Evolutionary conservation across 169 alveolate species (phyloP).

Genomic region (Cryptosporidium xiaoi): DNA sequence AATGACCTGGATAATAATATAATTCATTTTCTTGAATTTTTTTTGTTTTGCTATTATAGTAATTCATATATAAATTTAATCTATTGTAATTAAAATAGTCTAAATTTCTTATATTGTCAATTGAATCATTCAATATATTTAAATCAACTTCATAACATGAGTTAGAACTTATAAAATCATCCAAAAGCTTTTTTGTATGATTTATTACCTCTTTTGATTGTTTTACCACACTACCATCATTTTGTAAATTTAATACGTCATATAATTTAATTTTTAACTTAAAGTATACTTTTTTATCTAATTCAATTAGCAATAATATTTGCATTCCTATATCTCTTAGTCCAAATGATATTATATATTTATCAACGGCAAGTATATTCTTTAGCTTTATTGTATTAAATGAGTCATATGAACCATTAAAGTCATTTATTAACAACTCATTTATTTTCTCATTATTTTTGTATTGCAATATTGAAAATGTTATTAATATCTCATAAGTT

Average conservation of each 20-base stretch:
- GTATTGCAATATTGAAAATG: conserved; percentile 15
- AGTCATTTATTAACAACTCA: conserved; percentile 21
- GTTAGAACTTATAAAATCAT: conserved; percentile 6
- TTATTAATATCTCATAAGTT: conserved; percentile 16
- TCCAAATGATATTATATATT: conserved; percentile 34
- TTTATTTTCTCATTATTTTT: not conserved
- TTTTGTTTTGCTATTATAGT: not conserved
- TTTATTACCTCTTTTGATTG: conserved; percentile 50
- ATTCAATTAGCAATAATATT: conserved; percentile 13
- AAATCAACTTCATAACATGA: conserved; percentile 49
- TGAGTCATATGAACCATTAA: conserved; percentile 42
- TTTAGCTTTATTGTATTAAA: conserved; percentile 43
- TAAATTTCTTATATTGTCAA: not conserved
- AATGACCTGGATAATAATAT: conserved; percentile 58
- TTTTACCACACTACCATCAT: conserved; percentile 15
- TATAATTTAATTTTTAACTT: conserved; percentile 11
- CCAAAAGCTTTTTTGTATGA: conserved; percentile 20
- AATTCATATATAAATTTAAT: not conserved
- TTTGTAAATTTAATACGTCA: conserved; percentile 37
- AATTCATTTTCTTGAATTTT: conserved; percentile 3
- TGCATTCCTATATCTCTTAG: conserved; percentile 64
- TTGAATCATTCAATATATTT: not conserved
- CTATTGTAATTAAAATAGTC: not conserved
- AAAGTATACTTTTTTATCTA: conserved; percentile 12
- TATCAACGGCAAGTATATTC: conserved; percentile 4